Conservation (phyloP, 202 grass and related monocot genomes). For the Carex sylvatica region DNA sequence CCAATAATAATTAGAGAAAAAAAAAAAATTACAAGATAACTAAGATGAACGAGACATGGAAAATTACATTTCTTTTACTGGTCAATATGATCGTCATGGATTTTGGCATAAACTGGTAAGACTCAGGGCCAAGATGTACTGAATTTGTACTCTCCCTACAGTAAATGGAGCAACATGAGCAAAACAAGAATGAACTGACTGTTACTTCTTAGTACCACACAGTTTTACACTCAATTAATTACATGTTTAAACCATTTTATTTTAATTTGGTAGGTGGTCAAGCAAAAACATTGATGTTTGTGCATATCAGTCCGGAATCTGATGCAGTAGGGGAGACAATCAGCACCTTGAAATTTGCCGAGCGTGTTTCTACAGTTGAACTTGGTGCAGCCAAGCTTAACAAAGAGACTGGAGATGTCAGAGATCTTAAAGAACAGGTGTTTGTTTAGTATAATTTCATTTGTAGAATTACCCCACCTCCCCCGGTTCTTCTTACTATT, state of each 20-base stretch:
- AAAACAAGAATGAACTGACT: background rate
- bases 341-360: slow-evolving; percentile 97
- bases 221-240: background rate
- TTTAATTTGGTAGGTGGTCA: slow-evolving; percentile 62
- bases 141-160: background rate
- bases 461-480: background rate
- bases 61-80: background rate
- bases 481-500: background rate
- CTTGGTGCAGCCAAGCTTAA: slow-evolving; percentile 91
- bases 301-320: slow-evolving; percentile 92
- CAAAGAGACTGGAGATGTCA: slow-evolving; percentile 91
- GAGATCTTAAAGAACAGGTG: slow-evolving; percentile 92
- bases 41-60: background rate
- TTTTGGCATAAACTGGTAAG: background rate
- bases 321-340: slow-evolving; percentile 90
- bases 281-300: slow-evolving; percentile 99
- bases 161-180: background rate
- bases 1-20: background rate
- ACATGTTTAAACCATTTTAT: background rate
- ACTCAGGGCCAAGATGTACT: background rate
- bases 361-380: slow-evolving; percentile 97
- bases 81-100: background rate
- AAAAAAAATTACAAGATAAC: background rate
- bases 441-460: background rate
- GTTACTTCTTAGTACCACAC: background rate